These are phyloP conservation scores for Meyerozyma smithsonii DNA, from an alignment of 1,139 yeast genomes.

Conservation along the genomic window DNA sequence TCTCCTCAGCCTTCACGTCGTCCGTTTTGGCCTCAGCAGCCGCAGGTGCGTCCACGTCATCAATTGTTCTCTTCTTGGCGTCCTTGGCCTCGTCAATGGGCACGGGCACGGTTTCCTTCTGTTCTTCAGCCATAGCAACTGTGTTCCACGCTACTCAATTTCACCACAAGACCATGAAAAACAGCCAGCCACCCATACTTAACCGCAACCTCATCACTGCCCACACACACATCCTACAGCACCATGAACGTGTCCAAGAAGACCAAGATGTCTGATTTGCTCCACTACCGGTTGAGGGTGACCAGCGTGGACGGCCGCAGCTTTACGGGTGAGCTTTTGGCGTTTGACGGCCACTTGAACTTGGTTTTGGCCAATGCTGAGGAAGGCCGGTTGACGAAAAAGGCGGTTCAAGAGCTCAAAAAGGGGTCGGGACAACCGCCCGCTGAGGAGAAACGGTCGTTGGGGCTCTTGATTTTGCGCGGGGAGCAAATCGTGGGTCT, in stretches of 20 bases:
- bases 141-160: not conserved
- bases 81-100: conserved; percentile 9
- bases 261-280: conserved; percentile 61
- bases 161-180: not conserved
- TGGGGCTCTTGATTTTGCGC: conserved; percentile 79
- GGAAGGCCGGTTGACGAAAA: conserved; percentile 73
- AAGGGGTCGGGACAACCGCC: conserved; percentile 18
- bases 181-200: not conserved
- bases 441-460: conserved; percentile 59
- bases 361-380: conserved; percentile 80
- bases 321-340: conserved; percentile 73
- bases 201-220: not conserved
- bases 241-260: conserved; percentile 28
- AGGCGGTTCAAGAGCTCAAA: conserved; percentile 41
- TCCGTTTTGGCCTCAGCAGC: conserved; percentile 7
- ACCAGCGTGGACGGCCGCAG: conserved; percentile 71
- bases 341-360: conserved; percentile 89
- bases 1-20: conserved; percentile 14
- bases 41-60: conserved; percentile 6
- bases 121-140: conserved; percentile 6
- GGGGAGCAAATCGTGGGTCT: conserved; percentile 89
- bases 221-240: not conserved
- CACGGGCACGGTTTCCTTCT: conserved; percentile 4
- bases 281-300: conserved; percentile 70
- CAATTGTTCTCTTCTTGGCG: conserved; percentile 9